Percentiles rank a stretch among this genome's conserved stretches.
phyloP scores from a whole-genome alignment of 108 stramenopile species.

The Stephanodiscus triporus region DNA sequence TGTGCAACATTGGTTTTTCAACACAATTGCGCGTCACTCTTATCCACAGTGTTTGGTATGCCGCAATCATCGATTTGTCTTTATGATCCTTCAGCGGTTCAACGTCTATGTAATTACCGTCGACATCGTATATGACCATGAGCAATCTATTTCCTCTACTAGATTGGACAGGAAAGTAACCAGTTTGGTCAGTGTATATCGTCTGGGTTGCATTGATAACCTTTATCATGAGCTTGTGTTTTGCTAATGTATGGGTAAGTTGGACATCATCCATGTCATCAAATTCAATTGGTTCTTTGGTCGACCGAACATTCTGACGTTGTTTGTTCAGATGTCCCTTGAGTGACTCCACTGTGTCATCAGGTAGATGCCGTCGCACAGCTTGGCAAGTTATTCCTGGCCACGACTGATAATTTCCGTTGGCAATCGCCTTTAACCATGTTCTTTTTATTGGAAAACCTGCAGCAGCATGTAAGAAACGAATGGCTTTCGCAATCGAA shows the following conservation, averaged over 20 bases:
- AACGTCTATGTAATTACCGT: background rate
- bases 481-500: background rate
- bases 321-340: background rate
- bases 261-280: background rate
- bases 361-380: background rate
- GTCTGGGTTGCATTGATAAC: background rate
- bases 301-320: background rate
- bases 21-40: background rate
- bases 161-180: background rate
- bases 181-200: background rate
- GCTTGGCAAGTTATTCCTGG: background rate
- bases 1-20: too few relatives aligned
- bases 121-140: background rate
- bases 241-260: background rate
- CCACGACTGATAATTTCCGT: background rate
- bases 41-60: background rate
- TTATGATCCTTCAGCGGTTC: background rate
- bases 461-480: background rate
- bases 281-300: background rate
- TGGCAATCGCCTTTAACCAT: background rate
- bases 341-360: background rate
- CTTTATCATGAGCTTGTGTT: background rate
- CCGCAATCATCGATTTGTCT: background rate
- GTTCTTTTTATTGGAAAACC: background rate
- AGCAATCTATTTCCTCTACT: background rate